Base-by-base conservation (phyloP, 768 basidiomycete genomes). In the Collybia sp. region DNA sequence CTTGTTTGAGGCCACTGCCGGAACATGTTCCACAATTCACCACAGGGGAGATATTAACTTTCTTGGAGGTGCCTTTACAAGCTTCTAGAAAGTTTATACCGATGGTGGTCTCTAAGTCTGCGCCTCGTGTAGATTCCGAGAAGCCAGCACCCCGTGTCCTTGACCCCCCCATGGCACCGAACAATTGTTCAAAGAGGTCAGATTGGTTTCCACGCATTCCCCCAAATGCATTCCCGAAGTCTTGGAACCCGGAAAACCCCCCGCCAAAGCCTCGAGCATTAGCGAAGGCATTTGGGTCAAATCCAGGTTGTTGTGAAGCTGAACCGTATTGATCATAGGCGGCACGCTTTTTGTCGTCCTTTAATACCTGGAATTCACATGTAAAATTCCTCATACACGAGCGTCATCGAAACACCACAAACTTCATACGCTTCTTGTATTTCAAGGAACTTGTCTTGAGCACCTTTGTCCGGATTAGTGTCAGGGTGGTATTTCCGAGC, bases 401-500 rank as follows among this genome's bases (percentile, higher is more conserved):
- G n/a, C 36, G 25, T 20, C 47, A 51, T 44, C 34, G 31, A 49
- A 47, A 50, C 49, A 48, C 25, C 34, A 54, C 56, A 38, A 52
- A 97, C 95, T 66, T 98, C 96, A 69, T 98, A 99, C 10, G 96
- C 96, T 56, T 83, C 80, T 62, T 98, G 96, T 47, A 98, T 97
- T 65, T 99, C 95, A 13, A 94, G 76, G 63, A 99, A 99, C 62
- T 89, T 91, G 51, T 88, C 89, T 55, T 91, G 85, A 0, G 95
- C 91, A 40, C 73, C 76, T 58, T 91, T 88, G 68, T 95, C 91
- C 35, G 92, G 88, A 67, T 93, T 98, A 11, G 93, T 93, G 60
- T 99, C 96, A 0, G 96, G 96, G 65, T 99, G 96, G 59, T 88
- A 96, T 73, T 98, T 95, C 50, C 95, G 88, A 13, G 96, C 96